Evolutionary conservation across 371 early-diverging fungal species (phyloP), one percentile per base, ranked within the genome.

Genomic region (Mortierella sp.): DNA sequence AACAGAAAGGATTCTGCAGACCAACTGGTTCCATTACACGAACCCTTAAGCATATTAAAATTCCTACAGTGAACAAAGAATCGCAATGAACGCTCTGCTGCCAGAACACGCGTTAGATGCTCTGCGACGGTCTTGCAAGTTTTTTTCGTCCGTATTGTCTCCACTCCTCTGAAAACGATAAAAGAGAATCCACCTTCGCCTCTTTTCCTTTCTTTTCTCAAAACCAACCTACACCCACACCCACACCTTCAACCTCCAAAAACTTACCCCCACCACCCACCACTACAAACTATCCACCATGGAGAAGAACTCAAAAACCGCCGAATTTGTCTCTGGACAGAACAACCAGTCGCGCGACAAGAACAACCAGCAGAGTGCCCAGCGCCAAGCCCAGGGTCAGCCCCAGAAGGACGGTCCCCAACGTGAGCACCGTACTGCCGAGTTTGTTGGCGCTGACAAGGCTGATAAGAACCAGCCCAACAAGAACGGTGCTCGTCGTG

Each of bases 371-470:
- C 55, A 74, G 38, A 38, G 21, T 52, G 74, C 42, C 57, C 74
- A 74, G 74, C 42, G 54, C 34, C 31, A 73, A 14, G 38, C 54
- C 42, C 57, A 73, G 13, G 74, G n/a, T 24, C 74, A 74, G 26
- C 57, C 26, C 9, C 58, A 74, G 47, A 31, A 47, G 72, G 47
- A 24, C 26, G 28, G n/a, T 42, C 42, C 42, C 68, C 19, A 42
- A 34, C 38, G 54, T 21, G 52, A 52, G 54, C 38, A 73, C 73
- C 73, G 54, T 34, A 52, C 38, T 24, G 73, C 73, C 38, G 73
- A 73, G 54, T 52, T 73, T 73, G 73, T 73, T 34, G 54, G 73
- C 50, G 73, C 73, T 13, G 14, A 73, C 47, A n/a, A 73, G 34
- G 34, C 38, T 19, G n/a, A 54, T 52, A 52, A 73, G 38, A 48